Evolutionary conservation across 2,329 filamentous ascomycete species (phyloP), one percentile per base, ranked within the genome.

Genomic region (Xylaria arbuscula): DNA sequence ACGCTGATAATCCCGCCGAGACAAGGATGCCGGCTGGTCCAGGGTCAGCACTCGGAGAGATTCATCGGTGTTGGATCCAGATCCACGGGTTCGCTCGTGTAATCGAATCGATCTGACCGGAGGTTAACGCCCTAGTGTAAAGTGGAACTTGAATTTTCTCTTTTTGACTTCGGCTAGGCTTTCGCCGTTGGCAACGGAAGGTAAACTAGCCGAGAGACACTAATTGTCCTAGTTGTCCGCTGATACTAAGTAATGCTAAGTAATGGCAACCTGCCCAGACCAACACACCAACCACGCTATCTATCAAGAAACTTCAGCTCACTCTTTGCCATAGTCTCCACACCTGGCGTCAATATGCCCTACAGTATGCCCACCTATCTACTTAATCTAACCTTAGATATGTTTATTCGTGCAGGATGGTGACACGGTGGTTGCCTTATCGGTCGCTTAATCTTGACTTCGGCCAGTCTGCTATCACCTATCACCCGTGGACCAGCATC

Each of bases 21-120:
- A 34, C 61, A 67, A 34, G 64, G 55, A 54, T 60, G 40, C 38
- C 55, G 19, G 38, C 42, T 54, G 55, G 47, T 38, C 53, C 50
- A 28, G 40, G 51, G 50, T 61, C 45, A 57, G 15, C 32, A 22
- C 17, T 22, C 13, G 42, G 57, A 24, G 19, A 17, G 28, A 42
- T 22, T 5, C 32, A 45, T 45, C 55, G 54, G 19, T 64, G 34
- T 45, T 36, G 45, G 47, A 62, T 61, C 66, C 66, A 65, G 57
- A 53, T 62, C 53, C 62, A 66, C 62, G 66, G 66, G 51, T 68
- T 56, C 13, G 28, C 53, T n/a, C 24, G 22, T 34, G 4, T 34
- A 24, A 15, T n/a, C 36, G n/a, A 45, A 22, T 10, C 55, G 24
- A 19, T 15, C 11, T 45, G 19, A 36, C n/a, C 38, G 10, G 24